phyloP scores from a whole-genome alignment of 2,329 filamentous ascomycete genomes.

The Paramyrothecium roridum region DNA sequence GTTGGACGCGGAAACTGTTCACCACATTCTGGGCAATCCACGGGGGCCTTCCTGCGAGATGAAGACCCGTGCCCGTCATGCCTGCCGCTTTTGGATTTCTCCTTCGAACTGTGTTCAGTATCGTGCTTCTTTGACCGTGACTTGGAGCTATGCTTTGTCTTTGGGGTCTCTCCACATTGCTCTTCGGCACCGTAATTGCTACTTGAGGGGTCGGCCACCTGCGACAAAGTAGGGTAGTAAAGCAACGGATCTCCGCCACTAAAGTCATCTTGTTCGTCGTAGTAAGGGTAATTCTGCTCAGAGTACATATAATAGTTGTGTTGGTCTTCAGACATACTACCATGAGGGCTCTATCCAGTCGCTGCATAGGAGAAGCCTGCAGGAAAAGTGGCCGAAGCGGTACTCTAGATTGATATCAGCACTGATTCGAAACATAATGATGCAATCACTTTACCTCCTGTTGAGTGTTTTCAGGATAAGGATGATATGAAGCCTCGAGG shows the following conservation, averaged over 20 bases:
- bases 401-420: neutral
- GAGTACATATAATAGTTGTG: neutral
- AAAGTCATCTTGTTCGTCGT: constrained; percentile 26
- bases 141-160: neutral
- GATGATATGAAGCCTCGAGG: neutral
- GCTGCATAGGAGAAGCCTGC: neutral
- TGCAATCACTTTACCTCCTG: neutral
- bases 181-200: neutral
- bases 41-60: neutral
- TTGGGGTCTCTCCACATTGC: neutral
- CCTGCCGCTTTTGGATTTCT: neutral
- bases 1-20: neutral
- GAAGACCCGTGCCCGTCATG: neutral
- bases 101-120: neutral
- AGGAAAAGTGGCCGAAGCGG: neutral
- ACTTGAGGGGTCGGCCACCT: neutral
- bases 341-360: neutral
- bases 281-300: neutral
- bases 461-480: neutral
- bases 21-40: neutral
- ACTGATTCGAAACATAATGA: neutral
- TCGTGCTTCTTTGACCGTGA: neutral
- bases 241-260: constrained; percentile 32
- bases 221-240: constrained; percentile 8
- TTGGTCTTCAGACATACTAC: neutral